Percentiles rank a stretch among this genome's conserved stretches.
Conservation (phyloP, 1,284 basidiomycete genomes). For the Mycena citricolor region DNA sequence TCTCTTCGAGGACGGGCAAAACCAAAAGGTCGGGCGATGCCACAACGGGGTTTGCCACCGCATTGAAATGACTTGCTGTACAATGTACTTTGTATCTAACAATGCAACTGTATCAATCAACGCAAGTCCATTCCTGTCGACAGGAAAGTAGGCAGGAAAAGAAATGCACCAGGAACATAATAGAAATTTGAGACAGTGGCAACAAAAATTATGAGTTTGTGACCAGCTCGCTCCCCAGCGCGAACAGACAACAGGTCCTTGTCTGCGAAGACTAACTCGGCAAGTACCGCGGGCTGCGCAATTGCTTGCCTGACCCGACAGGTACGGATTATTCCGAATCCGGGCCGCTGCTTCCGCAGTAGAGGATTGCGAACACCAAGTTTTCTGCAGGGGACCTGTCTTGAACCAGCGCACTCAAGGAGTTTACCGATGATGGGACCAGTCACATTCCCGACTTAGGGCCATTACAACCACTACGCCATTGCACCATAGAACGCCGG, state of each 20-base stretch:
- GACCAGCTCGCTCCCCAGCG: conserved; percentile 69
- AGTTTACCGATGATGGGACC: conserved; percentile 61
- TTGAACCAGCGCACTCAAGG: conserved; percentile 83
- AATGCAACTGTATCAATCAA: no score
- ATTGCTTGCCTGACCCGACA: conserved; percentile 86
- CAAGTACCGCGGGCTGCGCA: conserved; percentile 78
- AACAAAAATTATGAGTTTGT: conserved; percentile 64
- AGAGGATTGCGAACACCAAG: conserved; percentile 74
- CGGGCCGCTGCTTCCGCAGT: conserved; percentile 57
- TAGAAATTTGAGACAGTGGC: conserved; percentile 10
- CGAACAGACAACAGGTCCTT: conserved; percentile 79
- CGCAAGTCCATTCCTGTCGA: no score
- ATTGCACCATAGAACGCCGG: conserved; percentile 40
- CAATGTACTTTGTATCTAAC: no score
- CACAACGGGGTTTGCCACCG: no score
- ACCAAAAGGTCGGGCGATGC: no score
- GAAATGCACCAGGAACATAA: background rate
- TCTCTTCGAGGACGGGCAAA: no score
- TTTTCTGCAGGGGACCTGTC: conserved; percentile 88
- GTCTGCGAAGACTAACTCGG: conserved; percentile 89
- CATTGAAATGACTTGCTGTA: no score
- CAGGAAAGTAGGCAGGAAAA: background rate
- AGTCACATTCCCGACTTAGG: conserved; percentile 76
- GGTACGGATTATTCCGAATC: conserved; percentile 77
- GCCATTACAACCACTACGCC: conserved; percentile 77